phyloP scores from a whole-genome alignment of 768 basidiomycete genomes.

The Boletus tylopilopsis region DNA sequence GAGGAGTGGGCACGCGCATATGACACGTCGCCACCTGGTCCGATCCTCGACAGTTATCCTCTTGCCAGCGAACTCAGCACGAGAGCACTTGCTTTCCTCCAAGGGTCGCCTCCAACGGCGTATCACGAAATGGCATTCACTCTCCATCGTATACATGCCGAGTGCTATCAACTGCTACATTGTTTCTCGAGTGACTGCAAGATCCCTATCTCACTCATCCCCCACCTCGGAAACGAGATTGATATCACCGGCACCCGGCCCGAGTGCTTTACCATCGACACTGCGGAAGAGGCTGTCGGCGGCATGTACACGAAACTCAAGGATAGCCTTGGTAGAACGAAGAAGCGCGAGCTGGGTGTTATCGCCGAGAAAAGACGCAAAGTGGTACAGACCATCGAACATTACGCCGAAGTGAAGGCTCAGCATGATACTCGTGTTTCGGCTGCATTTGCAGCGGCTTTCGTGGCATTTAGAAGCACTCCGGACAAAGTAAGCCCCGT shows the following conservation, averaged over 20 bases:
- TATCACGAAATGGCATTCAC: conserved; percentile 90
- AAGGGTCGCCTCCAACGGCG: conserved; percentile 66
- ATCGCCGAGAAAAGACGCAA: conserved; percentile 75
- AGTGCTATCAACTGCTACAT: conserved; percentile 77
- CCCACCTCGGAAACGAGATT: conserved; percentile 70
- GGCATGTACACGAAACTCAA: conserved; percentile 71
- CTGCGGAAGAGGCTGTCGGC: conserved; percentile 69
- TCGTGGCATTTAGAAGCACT: conserved; percentile 79
- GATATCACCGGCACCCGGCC: conserved; percentile 64
- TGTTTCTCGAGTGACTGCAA: conserved; percentile 87
- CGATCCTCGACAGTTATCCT: conserved; percentile 52
- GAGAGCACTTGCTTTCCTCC: conserved; percentile 71
- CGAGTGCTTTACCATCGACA: conserved; percentile 75
- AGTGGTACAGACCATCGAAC: conserved; percentile 67
- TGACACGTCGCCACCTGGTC: conserved; percentile 33
- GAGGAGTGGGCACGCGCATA: conserved; percentile 87
- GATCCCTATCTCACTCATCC: conserved; percentile 74
- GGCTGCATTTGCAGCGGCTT: conserved; percentile 87
- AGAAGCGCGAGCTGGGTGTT: conserved; percentile 69
- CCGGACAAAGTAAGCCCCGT: conserved; percentile 95
- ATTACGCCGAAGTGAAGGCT: conserved; percentile 77
- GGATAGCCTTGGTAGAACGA: conserved; percentile 67
- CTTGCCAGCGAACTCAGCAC: conserved; percentile 65
- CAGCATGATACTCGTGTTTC: conserved; percentile 85
- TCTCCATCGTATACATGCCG: conserved; percentile 73